phyloP scores from a whole-genome alignment of 2,329 filamentous ascomycete genomes.

The Helminthosporium solani region DNA sequence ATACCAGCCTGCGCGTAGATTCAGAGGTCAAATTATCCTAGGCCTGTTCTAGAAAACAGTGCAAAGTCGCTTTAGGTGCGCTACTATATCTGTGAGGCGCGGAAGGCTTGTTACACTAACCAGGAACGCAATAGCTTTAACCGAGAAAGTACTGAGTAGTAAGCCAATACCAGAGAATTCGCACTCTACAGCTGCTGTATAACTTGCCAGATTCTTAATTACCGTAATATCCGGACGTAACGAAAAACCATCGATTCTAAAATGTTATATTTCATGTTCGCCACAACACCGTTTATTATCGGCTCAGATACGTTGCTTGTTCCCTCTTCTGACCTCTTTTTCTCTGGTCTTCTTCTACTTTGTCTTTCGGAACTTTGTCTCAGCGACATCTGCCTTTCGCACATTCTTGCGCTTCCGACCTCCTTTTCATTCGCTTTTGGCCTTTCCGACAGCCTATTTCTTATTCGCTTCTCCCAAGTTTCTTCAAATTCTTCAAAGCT shows the following conservation, averaged over 20 bases:
- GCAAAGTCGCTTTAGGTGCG: too few species aligned
- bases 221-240: neutral
- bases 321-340: slow-evolving; percentile 1
- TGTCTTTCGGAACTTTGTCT: neutral
- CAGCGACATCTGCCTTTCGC: slow-evolving; percentile 1
- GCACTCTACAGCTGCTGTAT: neutral
- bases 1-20: too few species aligned
- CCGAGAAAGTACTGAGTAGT: neutral
- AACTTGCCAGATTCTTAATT: neutral
- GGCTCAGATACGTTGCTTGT: neutral
- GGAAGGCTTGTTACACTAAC: neutral
- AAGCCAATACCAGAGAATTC: neutral
- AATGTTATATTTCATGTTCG: neutral
- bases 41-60: too few species aligned
- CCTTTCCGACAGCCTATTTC: neutral
- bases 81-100: too few species aligned
- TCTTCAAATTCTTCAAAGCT: neutral
- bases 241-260: neutral
- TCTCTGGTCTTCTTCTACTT: slow-evolving; percentile 1
- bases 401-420: slow-evolving; percentile 1
- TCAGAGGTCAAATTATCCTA: too few species aligned
- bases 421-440: neutral
- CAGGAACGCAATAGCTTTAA: neutral
- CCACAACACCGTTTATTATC: neutral
- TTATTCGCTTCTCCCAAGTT: neutral